These are phyloP conservation scores for Cardamine resedifolia DNA, from an alignment of 345 rosid genomes.

Conservation along the genomic window DNA sequence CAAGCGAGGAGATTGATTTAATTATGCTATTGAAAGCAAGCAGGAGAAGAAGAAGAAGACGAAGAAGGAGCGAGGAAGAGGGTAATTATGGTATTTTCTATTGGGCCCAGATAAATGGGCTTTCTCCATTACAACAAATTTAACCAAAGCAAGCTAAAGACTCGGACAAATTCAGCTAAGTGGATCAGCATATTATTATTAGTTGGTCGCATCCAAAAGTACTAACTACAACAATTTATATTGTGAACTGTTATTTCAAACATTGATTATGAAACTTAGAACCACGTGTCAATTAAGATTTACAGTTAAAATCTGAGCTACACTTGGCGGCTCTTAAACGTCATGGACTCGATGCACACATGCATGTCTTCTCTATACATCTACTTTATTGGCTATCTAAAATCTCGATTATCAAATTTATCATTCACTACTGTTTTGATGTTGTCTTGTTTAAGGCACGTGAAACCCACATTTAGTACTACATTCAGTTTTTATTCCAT, in stretches of 20 bases:
- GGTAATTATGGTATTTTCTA: neutral
- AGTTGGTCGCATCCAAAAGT: neutral
- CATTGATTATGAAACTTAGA: neutral
- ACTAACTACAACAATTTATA: neutral
- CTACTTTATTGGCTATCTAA: slow-evolving; percentile 22
- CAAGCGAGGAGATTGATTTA: neutral
- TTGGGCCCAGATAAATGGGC: neutral
- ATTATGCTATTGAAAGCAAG: neutral
- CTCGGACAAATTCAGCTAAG: neutral
- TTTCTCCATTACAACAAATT: neutral
- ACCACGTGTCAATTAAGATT: neutral
- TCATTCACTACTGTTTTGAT: neutral
- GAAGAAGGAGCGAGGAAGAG: neutral
- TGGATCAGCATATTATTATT: neutral
- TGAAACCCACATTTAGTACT: no score
- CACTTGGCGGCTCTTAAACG: slow-evolving; percentile 24
- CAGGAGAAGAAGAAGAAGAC: neutral
- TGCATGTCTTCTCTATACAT: slow-evolving; percentile 14
- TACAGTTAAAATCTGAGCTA: neutral
- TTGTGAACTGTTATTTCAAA: neutral
- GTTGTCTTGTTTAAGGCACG: no score
- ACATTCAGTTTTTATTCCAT: no score
- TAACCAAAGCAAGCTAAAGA: neutral
- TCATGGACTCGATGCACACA: neutral
- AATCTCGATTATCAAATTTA: neutral